These are phyloP conservation scores for Kwoniella mangroviensis DNA, from an alignment of 768 basidiomycete genomes.

Conservation along the genomic window DNA sequence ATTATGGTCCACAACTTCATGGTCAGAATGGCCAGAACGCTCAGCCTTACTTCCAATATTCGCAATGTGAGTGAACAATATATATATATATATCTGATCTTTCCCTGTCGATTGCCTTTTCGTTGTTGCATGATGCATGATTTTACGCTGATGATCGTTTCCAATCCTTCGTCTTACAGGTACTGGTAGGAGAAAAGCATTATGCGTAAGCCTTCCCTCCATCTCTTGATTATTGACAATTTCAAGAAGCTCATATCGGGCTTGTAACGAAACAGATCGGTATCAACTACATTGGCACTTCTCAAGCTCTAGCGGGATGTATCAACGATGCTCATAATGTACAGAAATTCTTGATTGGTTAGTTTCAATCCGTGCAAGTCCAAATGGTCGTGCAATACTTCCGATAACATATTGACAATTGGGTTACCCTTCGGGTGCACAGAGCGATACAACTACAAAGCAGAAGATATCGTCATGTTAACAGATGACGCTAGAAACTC, in stretches of 20 bases:
- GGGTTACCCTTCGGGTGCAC: background rate
- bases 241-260: background rate
- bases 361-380: slow-evolving; percentile 4
- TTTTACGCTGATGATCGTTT: background rate
- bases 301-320: slow-evolving; percentile 75
- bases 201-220: slow-evolving; percentile 67
- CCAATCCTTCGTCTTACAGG: slow-evolving; percentile 12
- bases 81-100: background rate
- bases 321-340: slow-evolving; percentile 90
- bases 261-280: slow-evolving; percentile 67
- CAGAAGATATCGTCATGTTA: slow-evolving; percentile 82
- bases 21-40: slow-evolving; percentile 55
- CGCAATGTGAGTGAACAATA: slow-evolving; percentile 70
- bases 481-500: slow-evolving; percentile 73
- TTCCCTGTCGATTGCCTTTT: background rate
- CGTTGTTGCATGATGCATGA: background rate
- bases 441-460: slow-evolving; percentile 70
- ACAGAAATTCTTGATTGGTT: slow-evolving; percentile 68
- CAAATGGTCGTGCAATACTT: too few relatives aligned
- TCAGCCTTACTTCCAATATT: slow-evolving; percentile 80
- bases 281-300: slow-evolving; percentile 73
- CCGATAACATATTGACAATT: too few relatives aligned
- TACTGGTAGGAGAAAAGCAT: slow-evolving; percentile 81
- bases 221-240: background rate
- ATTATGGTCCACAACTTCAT: slow-evolving; percentile 67